A percentile compares a stretch with the other conserved stretches of the same genome.
These are phyloP conservation scores for Albatrellus ellisii DNA, from an alignment of 768 basidiomycete genomes.

Conservation along the genomic window DNA sequence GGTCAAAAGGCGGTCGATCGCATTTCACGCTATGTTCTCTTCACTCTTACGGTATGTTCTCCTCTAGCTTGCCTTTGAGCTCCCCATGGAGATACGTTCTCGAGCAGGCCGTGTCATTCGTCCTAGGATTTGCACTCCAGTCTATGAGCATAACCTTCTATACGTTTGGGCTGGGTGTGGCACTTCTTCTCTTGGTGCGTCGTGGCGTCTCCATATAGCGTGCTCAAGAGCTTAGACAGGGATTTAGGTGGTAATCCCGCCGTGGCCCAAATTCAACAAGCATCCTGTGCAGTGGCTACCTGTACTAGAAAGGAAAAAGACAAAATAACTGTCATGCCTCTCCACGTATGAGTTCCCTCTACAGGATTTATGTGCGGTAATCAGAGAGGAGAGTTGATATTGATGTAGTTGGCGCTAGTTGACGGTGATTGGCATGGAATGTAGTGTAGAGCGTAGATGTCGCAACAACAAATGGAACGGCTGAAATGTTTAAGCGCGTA, in stretches of 20 bases:
- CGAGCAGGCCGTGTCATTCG: constrained; percentile 37
- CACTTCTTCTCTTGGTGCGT: constrained; percentile 12
- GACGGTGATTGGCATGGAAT: no score
- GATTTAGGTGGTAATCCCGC: constrained; percentile 45
- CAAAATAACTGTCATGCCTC: constrained; percentile 12
- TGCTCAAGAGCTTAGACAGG: neutral
- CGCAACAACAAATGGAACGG: no score
- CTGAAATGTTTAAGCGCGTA: no score
- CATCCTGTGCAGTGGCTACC: constrained; percentile 55
- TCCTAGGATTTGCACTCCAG: constrained; percentile 42
- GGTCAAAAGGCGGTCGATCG: constrained; percentile 43
- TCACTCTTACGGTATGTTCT: constrained; percentile 32
- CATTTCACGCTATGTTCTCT: constrained; percentile 30
- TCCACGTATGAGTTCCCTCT: no score
- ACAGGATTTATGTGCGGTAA: no score
- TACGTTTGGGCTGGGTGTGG: constrained; percentile 24
- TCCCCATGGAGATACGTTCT: neutral
- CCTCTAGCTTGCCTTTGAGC: neutral
- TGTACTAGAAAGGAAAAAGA: constrained; percentile 19
- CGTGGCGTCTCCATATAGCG: constrained; percentile 7
- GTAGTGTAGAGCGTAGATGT: no score
- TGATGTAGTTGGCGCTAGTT: no score
- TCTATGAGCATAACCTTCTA: constrained; percentile 41
- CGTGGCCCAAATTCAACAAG: constrained; percentile 54
- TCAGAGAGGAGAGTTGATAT: no score